phyloP scores from a whole-genome alignment of 768 basidiomycete species.

The Tulasnella calospora region DNA sequence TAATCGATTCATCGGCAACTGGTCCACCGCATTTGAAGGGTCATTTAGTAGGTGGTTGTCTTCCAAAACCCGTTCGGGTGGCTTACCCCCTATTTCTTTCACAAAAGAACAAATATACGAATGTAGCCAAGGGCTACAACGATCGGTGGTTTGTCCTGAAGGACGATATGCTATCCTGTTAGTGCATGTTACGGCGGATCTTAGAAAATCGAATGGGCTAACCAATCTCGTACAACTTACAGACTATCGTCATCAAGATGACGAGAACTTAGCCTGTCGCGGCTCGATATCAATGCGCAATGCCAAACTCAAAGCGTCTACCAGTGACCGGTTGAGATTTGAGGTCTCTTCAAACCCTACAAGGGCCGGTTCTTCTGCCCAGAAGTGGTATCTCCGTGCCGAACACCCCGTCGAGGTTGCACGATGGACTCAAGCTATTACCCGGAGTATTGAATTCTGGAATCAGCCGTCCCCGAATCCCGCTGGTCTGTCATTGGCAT shows the following conservation, averaged over 20 bases:
- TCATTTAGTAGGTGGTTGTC: conserved; percentile 45
- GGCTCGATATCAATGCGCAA: conserved; percentile 86
- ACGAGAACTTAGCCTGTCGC: conserved; percentile 77
- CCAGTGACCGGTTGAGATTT: conserved; percentile 64
- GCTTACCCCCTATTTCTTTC: background rate
- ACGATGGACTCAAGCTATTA: conserved; percentile 77
- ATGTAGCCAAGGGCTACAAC: conserved; percentile 84
- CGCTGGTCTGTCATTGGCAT: background rate
- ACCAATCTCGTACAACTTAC: conserved; percentile 22
- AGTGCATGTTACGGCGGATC: conserved; percentile 34
- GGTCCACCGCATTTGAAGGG: conserved; percentile 65
- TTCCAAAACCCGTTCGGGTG: background rate
- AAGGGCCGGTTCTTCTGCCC: conserved; percentile 41
- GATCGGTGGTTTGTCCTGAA: conserved; percentile 91
- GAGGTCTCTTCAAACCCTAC: conserved; percentile 57
- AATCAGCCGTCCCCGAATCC: conserved; percentile 41
- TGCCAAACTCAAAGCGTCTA: conserved; percentile 53
- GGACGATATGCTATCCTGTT: conserved; percentile 79
- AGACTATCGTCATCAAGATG: conserved; percentile 85
- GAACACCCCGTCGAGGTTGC: conserved; percentile 86
- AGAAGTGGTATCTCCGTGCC: conserved; percentile 80
- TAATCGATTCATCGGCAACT: conserved; percentile 48
- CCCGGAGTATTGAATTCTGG: conserved; percentile 67
- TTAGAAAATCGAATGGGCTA: background rate
- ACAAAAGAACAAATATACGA: conserved; percentile 74